phyloP scores from a whole-genome alignment of 1,139 yeast genomes.

The Scheffersomyces titani region DNA sequence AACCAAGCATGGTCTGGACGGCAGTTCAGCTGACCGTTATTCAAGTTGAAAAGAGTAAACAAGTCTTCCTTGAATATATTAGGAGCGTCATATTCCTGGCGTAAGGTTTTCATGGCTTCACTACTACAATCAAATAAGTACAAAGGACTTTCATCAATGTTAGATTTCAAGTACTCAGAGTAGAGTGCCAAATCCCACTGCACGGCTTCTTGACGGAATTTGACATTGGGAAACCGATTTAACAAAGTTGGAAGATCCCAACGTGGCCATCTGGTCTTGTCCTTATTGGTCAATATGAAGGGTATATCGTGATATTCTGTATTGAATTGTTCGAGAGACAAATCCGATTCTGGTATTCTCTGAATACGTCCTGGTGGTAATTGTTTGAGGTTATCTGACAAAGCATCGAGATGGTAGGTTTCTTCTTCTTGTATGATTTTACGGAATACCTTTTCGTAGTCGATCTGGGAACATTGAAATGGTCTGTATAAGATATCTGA shows the following conservation, averaged over 20 bases:
- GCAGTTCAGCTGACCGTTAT: slow-evolving; percentile 36
- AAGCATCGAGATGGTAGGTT: slow-evolving; percentile 26
- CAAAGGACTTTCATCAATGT: slow-evolving; percentile 79
- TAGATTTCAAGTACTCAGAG: slow-evolving; percentile 57
- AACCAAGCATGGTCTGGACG: slow-evolving; percentile 93
- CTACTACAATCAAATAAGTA: slow-evolving; percentile 82
- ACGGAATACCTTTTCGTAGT: slow-evolving; percentile 51
- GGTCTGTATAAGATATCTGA: slow-evolving; percentile 74
- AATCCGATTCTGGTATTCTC: slow-evolving; percentile 43
- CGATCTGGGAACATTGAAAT: slow-evolving; percentile 72
- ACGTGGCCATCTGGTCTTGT: slow-evolving; percentile 57
- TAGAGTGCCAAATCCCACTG: slow-evolving; percentile 73
- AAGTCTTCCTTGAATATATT: slow-evolving; percentile 52
- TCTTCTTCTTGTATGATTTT: slow-evolving; percentile 52
- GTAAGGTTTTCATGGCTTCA: slow-evolving; percentile 58
- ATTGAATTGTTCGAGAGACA: slow-evolving; percentile 50
- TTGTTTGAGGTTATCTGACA: slow-evolving; percentile 14
- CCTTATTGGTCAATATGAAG: slow-evolving; percentile 56
- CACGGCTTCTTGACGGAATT: slow-evolving; percentile 82
- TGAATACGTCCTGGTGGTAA: slow-evolving; percentile 42
- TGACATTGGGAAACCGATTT: slow-evolving; percentile 55
- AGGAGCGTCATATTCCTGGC: slow-evolving; percentile 58
- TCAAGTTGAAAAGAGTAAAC: slow-evolving; percentile 45
- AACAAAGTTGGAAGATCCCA: slow-evolving; percentile 61
- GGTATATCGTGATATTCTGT: slow-evolving; percentile 54